Percentiles rank a stretch among this genome's conserved stretches.
Evolutionary conservation across 495 filamentous ascomycete genomes (phyloP).

Genomic region (Penicillium verhagenii): DNA sequence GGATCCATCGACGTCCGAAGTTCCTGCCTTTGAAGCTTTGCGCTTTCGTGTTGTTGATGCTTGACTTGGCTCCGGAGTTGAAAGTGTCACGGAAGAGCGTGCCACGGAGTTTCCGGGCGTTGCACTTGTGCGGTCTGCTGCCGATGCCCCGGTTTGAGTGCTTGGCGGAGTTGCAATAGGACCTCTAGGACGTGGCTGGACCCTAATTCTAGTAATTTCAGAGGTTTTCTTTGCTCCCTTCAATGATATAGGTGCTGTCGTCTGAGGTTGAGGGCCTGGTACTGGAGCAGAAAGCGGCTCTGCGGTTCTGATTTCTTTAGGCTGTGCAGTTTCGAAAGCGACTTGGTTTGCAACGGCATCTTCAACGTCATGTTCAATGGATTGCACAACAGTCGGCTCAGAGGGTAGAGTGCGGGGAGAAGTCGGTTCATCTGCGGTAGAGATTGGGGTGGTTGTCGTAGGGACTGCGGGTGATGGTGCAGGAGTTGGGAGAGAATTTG

Average conservation of each 20-base stretch:
- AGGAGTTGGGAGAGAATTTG: conserved; percentile 16
- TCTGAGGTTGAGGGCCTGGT: background rate
- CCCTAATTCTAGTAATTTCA: conserved; percentile 9
- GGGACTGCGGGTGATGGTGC: background rate
- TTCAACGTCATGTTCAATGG: conserved; percentile 16
- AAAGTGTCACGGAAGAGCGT: conserved; percentile 6
- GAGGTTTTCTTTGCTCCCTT: conserved; percentile 23
- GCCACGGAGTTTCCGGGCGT: conserved; percentile 1
- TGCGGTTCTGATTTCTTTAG: background rate
- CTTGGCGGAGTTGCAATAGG: conserved; percentile 6
- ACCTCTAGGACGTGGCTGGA: background rate
- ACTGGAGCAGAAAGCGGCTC: background rate
- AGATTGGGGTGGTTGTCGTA: background rate
- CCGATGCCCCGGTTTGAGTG: conserved; percentile 11
- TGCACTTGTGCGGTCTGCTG: conserved; percentile 11
- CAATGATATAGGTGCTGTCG: conserved; percentile 1
- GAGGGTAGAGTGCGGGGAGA: conserved; percentile 11
- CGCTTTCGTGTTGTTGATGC: conserved; percentile 24
- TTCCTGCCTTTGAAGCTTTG: conserved; percentile 25
- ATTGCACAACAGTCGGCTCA: conserved; percentile 9
- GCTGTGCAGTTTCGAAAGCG: background rate
- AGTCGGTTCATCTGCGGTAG: conserved; percentile 12
- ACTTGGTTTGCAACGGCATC: background rate
- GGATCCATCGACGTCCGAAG: conserved; percentile 22
- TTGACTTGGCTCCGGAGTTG: conserved; percentile 17